Percentiles rank a stretch among this genome's conserved stretches.
Evolutionary conservation across 345 rosid species (phyloP).

Genomic region (Tarenaya hassleriana): DNA sequence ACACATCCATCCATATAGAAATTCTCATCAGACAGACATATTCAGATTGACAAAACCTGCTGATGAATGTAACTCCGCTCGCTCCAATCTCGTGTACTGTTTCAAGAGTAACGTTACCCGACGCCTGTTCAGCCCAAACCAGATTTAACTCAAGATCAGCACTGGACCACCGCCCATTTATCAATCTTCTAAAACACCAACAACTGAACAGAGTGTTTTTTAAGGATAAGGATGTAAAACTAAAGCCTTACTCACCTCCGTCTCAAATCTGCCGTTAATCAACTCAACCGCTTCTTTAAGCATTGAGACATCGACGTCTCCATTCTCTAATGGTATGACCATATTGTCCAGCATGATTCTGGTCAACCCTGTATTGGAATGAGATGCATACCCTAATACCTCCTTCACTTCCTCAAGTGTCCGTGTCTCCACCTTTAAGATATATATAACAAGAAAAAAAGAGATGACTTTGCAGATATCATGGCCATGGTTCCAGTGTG

Average conservation of each 20-base stretch:
- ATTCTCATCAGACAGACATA: background rate
- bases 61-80: conserved; percentile 89
- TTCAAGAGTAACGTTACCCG: conserved; percentile 91
- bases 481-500: background rate
- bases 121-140: too few species aligned
- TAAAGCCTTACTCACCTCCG: conserved; percentile 54
- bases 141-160: too few species aligned
- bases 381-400: conserved; percentile 53
- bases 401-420: conserved; percentile 80
- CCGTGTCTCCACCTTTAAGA: conserved; percentile 73
- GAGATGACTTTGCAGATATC: background rate
- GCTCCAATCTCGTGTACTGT: conserved; percentile 86
- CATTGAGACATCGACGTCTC: conserved; percentile 82
- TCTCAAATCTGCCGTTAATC: conserved; percentile 66
- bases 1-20: conserved; percentile 6
- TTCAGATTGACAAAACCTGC: conserved; percentile 43
- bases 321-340: conserved; percentile 79
- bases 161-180: too few species aligned
- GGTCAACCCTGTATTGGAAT: conserved; percentile 51
- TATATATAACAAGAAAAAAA: background rate
- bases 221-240: background rate
- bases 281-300: conserved; percentile 69
- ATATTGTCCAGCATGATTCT: conserved; percentile 95
- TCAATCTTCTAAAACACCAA: too few species aligned
- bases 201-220: conserved; percentile 1